Evolutionary conservation across 371 early-diverging fungal species (phyloP).

Genomic region (Mucor plumbeus): DNA sequence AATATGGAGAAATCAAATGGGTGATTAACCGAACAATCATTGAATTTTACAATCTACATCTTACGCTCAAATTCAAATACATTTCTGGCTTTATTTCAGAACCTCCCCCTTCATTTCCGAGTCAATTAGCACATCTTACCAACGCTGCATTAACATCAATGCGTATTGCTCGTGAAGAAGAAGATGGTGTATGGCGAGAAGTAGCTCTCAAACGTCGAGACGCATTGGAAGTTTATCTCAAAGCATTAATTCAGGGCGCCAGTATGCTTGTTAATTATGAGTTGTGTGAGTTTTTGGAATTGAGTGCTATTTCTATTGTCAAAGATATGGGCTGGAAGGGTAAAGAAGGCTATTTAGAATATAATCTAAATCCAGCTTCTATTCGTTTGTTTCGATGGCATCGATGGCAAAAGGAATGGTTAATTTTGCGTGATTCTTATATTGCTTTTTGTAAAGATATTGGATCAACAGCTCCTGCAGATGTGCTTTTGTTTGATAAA

Average conservation of each 20-base stretch:
- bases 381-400: conserved; percentile 30
- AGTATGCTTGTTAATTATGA: conserved; percentile 65
- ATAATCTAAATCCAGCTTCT: conserved; percentile 37
- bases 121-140: conserved; percentile 40
- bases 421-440: conserved; percentile 60
- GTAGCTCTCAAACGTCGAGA: conserved; percentile 60
- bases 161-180: conserved; percentile 36
- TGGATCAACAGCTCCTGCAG: conserved; percentile 55
- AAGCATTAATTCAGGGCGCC: conserved; percentile 56
- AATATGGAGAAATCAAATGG: conserved; percentile 86
- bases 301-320: conserved; percentile 72
- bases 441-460: conserved; percentile 62
- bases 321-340: conserved; percentile 87
- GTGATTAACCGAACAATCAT: conserved; percentile 65
- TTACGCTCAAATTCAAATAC: conserved; percentile 55
- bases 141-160: conserved; percentile 44
- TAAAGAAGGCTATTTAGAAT: conserved; percentile 78
- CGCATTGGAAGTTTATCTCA: conserved; percentile 68
- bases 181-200: conserved; percentile 36
- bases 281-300: conserved; percentile 78
- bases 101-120: conserved; percentile 51
- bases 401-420: conserved; percentile 72
- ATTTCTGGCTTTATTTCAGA: conserved; percentile 26
- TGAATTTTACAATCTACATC: conserved; percentile 75
- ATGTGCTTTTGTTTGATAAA: conserved; percentile 76